These are phyloP conservation scores for Ophiostoma piceae DNA, from an alignment of 2,329 filamentous ascomycete genomes.

Conservation along the genomic window DNA sequence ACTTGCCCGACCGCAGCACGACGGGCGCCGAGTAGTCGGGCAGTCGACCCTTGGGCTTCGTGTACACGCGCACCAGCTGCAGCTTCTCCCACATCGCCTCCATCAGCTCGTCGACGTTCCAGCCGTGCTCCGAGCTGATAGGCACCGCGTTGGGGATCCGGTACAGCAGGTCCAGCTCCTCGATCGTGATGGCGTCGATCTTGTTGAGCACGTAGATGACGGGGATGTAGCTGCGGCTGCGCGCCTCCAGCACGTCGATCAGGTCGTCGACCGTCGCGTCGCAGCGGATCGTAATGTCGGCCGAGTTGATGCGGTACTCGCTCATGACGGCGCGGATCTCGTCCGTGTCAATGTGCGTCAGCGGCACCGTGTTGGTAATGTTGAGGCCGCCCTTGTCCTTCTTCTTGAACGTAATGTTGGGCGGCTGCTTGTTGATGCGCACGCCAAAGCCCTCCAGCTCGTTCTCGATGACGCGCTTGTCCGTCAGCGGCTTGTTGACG, in stretches of 20 bases:
- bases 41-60: slow-evolving; percentile 91
- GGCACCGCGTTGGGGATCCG: slow-evolving; percentile 95
- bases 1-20: slow-evolving; percentile 73
- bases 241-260: slow-evolving; percentile 92
- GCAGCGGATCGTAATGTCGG: slow-evolving; percentile 95
- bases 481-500: slow-evolving; percentile 95
- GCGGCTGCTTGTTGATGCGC: slow-evolving; percentile 91
- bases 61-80: slow-evolving; percentile 86
- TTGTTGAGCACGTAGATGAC: slow-evolving; percentile 99
- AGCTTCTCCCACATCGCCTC: slow-evolving; percentile 98
- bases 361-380: slow-evolving; percentile 88
- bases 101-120: slow-evolving; percentile 95
- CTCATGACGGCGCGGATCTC: slow-evolving; percentile 98
- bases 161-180: slow-evolving; percentile 93
- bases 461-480: slow-evolving; percentile 91
- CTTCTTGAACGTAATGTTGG: slow-evolving; percentile 99
- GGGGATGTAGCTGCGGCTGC: slow-evolving; percentile 93
- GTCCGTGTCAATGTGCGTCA: slow-evolving; percentile 88
- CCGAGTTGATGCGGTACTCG: slow-evolving; percentile 94
- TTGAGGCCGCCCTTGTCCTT: slow-evolving; percentile 98
- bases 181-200: slow-evolving; percentile 96
- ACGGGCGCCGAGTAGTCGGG: slow-evolving; percentile 91
- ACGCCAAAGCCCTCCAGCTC: slow-evolving; percentile 98
- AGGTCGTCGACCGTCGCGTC: slow-evolving; percentile 96
- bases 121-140: slow-evolving; percentile 94